Base-by-base conservation (phyloP, 495 filamentous ascomycete species). In the Hyaloscypha finlandica region DNA sequence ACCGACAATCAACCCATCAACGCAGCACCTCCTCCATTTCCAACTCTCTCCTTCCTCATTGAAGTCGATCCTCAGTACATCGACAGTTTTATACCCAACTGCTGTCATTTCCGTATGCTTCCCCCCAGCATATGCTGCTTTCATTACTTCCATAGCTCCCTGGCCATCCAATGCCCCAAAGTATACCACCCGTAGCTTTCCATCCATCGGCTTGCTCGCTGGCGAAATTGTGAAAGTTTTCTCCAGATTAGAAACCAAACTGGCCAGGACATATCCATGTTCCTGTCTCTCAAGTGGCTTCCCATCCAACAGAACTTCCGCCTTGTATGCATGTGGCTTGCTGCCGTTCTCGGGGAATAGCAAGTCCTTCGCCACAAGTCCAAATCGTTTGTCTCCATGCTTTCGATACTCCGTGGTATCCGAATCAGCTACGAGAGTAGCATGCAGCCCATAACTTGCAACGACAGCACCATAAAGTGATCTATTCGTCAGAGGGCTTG, bases 391-490 rank as follows among this genome's bases (percentile, higher is more conserved):
- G 2, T 80, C 81, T 6, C 94, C 94, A 73, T 85, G 86, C 63
- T 82, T 84, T 62, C 93, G 89, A 71, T 92, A 93, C 59, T 86
- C 89, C 1, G 82, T 77, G 1, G 93, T 92, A 72, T 97, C 93
- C 74, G 89, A 92, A 76, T 96, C 92, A 51, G 91, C 93, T 30
- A 98, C 93, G 0, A 98, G 78, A 16, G 86, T 83, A 39, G 94
- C 91, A 74, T 98, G 94, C 65, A 97, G 85, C 42, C 90, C 94
- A 86, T 93, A 96, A 68, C 88, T 92, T 33, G 88, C 87, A 14
- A 97, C 93, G 35, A 97, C 90, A 14, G 89, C 89, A n/a, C 92
- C 92, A 70, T 86, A 83, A 25, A 94, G 76, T 53, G 77, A 76
- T 33, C 39, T 48, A 39, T 73, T 65, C 52, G 19, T 31, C 66